These are phyloP conservation scores for Neurospora tetraspora DNA, from an alignment of 495 filamentous ascomycete genomes.

Conservation along the genomic window DNA sequence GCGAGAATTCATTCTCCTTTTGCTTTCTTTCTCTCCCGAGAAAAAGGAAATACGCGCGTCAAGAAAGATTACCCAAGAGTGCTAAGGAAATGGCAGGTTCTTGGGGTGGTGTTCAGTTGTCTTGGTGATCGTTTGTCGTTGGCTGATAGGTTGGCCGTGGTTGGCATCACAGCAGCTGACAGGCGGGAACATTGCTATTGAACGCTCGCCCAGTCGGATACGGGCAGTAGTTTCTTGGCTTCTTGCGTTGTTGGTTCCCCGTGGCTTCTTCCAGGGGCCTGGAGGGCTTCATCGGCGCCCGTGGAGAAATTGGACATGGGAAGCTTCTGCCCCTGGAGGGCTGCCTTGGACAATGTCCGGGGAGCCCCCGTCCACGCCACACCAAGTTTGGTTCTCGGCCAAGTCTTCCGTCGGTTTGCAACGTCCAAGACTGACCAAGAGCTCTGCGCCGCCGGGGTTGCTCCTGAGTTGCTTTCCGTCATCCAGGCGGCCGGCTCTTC, in stretches of 20 bases:
- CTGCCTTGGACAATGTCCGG: not conserved
- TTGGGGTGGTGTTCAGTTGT: not conserved
- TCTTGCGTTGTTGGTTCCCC: not conserved
- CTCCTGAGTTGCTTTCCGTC: not conserved
- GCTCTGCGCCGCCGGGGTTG: not conserved
- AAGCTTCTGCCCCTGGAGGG: not conserved
- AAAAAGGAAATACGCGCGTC: not conserved
- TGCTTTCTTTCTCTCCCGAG: not conserved
- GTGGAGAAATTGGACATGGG: not conserved
- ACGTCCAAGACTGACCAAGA: not conserved
- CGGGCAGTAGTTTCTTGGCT: not conserved
- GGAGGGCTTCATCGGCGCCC: not conserved
- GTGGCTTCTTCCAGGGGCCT: not conserved
- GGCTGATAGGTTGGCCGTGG: not conserved
- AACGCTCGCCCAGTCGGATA: not conserved
- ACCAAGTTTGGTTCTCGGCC: not conserved
- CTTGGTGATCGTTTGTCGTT: not conserved
- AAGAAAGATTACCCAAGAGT: not conserved
- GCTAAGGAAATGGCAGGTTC: not conserved
- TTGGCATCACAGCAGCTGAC: not conserved
- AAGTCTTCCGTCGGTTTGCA: not conserved
- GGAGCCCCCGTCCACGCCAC: not conserved
- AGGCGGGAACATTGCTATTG: not conserved
- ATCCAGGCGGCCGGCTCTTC: not conserved
- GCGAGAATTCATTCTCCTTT: not conserved